A percentile compares a stretch with the other conserved stretches of the same genome.
These are phyloP conservation scores for Clavispora phyllophila DNA, from an alignment of 805 yeast species.

Conservation along the genomic window DNA sequence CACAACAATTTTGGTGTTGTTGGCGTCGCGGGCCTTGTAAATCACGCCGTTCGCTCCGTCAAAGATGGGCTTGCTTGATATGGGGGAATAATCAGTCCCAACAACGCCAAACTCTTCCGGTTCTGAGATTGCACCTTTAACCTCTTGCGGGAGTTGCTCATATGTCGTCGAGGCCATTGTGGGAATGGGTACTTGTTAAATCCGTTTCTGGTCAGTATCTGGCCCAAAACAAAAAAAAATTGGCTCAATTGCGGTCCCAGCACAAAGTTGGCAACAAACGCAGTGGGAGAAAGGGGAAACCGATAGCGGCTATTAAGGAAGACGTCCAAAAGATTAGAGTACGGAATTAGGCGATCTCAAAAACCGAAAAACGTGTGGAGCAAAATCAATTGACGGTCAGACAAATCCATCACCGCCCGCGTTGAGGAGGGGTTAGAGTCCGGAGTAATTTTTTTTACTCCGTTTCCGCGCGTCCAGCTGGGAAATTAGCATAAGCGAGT, in stretches of 20 bases:
- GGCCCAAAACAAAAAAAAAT: background rate
- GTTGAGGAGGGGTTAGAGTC: background rate
- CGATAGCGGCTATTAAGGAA: background rate
- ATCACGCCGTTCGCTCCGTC: conserved; percentile 42
- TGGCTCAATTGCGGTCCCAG: background rate
- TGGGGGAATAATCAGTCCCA: conserved; percentile 21
- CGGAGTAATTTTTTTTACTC: background rate
- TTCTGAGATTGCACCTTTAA: background rate
- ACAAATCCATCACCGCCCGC: background rate
- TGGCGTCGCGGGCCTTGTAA: conserved; percentile 25
- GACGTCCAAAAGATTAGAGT: no score
- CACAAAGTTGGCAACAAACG: background rate
- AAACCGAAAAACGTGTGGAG: no score
- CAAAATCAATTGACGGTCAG: background rate
- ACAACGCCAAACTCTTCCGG: conserved; percentile 7
- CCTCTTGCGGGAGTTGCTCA: background rate
- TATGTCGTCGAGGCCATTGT: background rate
- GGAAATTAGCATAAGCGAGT: no score
- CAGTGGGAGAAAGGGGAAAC: background rate
- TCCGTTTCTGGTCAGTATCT: background rate
- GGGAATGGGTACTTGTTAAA: no score
- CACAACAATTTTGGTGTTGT: conserved; percentile 18
- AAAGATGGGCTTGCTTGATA: conserved; percentile 27
- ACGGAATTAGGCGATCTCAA: no score
- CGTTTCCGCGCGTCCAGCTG: background rate